Evolutionary conservation across 257 asterid genomes (phyloP).

Genomic region (Lithospermum erythrorhizon): DNA sequence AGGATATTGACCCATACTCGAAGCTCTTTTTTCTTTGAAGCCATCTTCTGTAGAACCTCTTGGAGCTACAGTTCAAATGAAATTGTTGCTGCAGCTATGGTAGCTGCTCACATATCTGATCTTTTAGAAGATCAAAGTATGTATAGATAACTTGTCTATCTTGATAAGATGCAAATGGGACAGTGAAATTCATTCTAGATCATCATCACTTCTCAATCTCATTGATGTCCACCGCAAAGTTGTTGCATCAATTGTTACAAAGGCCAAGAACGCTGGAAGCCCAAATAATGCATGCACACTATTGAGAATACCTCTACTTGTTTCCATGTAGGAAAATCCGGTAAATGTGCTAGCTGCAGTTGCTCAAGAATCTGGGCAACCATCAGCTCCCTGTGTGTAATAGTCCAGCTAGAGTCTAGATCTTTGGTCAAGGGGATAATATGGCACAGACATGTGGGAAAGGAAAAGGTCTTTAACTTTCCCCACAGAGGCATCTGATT

Average conservation of each 20-base stretch:
- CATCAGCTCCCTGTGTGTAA: conserved; percentile 32
- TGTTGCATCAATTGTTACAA: conserved; percentile 80
- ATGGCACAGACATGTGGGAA: conserved; percentile 21
- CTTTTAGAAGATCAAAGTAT: conserved; percentile 91
- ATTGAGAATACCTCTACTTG: conserved; percentile 32
- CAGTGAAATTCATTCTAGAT: conserved; percentile 64
- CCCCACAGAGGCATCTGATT: conserved; percentile 81
- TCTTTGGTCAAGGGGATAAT: conserved; percentile 26
- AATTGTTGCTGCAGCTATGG: conserved; percentile 99
- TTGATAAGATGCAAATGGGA: conserved; percentile 92
- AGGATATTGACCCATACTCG: conserved; percentile 84
- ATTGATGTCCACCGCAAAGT: conserved; percentile 87
- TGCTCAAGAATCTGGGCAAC: conserved; percentile 38
- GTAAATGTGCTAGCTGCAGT: conserved; percentile 37
- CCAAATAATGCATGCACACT: conserved; percentile 48
- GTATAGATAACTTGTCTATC: conserved; percentile 82
- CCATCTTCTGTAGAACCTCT: conserved; percentile 90
- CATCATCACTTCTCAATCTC: conserved; percentile 85
- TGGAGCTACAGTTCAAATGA: conserved; percentile 93
- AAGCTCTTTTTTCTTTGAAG: conserved; percentile 92
- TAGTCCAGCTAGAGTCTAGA: conserved; percentile 31
- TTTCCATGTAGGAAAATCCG: conserved; percentile 51
- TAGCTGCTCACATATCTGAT: conserved; percentile 96
- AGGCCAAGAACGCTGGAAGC: conserved; percentile 96
- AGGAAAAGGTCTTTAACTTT: conserved; percentile 55